These are phyloP conservation scores for Amanita exitialis DNA, from an alignment of 768 basidiomycete species.

Conservation along the genomic window DNA sequence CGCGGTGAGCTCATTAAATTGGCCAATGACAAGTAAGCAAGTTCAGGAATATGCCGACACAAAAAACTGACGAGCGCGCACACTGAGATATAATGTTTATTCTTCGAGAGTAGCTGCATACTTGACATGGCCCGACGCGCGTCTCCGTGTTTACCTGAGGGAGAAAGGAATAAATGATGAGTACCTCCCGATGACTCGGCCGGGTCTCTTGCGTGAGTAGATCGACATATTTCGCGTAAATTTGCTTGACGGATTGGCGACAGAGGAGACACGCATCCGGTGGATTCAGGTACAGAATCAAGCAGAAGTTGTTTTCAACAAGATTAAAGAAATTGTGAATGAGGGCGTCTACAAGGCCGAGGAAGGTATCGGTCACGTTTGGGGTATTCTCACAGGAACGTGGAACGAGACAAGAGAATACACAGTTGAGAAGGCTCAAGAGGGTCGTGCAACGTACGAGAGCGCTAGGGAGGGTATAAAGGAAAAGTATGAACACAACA, in stretches of 20 bases:
- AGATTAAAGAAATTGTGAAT: slow-evolving; percentile 58
- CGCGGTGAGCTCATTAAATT: slow-evolving; percentile 69
- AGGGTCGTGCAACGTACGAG: slow-evolving; percentile 4
- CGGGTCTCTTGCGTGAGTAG: slow-evolving; percentile 66
- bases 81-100: slow-evolving; percentile 41
- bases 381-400: slow-evolving; percentile 35
- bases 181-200: slow-evolving; percentile 52
- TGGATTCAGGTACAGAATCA: slow-evolving; percentile 59
- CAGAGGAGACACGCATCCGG: slow-evolving; percentile 71
- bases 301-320: slow-evolving; percentile 46
- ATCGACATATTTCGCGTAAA: slow-evolving; percentile 6
- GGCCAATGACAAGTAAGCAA: slow-evolving; percentile 57
- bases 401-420: slow-evolving; percentile 21
- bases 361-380: slow-evolving; percentile 51
- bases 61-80: background rate
- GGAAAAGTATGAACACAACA: slow-evolving; percentile 15
- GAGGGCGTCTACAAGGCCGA: slow-evolving; percentile 65
- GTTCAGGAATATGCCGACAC: background rate
- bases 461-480: slow-evolving; percentile 5
- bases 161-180: slow-evolving; percentile 65
- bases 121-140: slow-evolving; percentile 86
- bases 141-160: slow-evolving; percentile 82
- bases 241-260: background rate
- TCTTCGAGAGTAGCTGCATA: slow-evolving; percentile 44
- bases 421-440: slow-evolving; percentile 13